These are phyloP conservation scores for Microthyrium microscopicum DNA, from an alignment of 2,329 filamentous ascomycete species.

Conservation along the genomic window DNA sequence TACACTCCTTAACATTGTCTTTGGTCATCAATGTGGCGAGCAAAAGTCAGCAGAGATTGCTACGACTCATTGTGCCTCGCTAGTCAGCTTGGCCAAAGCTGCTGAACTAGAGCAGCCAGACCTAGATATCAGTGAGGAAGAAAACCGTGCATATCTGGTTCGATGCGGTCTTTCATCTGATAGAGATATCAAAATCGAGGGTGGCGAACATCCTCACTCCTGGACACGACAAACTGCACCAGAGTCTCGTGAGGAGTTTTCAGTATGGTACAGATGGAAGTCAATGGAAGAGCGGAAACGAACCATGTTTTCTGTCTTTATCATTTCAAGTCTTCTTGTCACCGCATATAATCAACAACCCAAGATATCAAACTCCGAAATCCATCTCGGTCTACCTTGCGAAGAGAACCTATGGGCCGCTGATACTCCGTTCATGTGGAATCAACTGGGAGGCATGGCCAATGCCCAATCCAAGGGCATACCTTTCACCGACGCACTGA, in stretches of 20 bases:
- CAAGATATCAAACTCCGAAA: slow-evolving; percentile 84
- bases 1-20: slow-evolving; percentile 91
- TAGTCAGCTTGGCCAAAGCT: slow-evolving; percentile 80
- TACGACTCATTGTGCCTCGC: slow-evolving; percentile 74
- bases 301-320: slow-evolving; percentile 81
- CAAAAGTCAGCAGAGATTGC: slow-evolving; percentile 83
- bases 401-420: slow-evolving; percentile 84
- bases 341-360: slow-evolving; percentile 88
- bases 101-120: slow-evolving; percentile 54
- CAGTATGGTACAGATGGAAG: slow-evolving; percentile 86
- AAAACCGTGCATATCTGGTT: slow-evolving; percentile 8
- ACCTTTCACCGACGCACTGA: slow-evolving; percentile 69
- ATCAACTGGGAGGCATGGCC: slow-evolving; percentile 54
- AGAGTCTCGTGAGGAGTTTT: slow-evolving; percentile 37
- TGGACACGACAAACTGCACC: slow-evolving; percentile 24
- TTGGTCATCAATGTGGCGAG: slow-evolving; percentile 87
- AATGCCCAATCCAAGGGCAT: slow-evolving; percentile 53
- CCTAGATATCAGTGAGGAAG: slow-evolving; percentile 10
- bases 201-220: slow-evolving; percentile 12
- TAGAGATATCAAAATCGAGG: slow-evolving; percentile 43
- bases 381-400: slow-evolving; percentile 74
- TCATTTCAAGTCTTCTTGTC: slow-evolving; percentile 77
- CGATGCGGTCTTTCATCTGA: slow-evolving; percentile 11
- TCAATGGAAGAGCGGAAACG: slow-evolving; percentile 77
- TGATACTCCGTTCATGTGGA: slow-evolving; percentile 68